These are phyloP conservation scores for Tetradesmus obliquus DNA, from an alignment of 139 green algal genomes.

Conservation along the genomic window DNA sequence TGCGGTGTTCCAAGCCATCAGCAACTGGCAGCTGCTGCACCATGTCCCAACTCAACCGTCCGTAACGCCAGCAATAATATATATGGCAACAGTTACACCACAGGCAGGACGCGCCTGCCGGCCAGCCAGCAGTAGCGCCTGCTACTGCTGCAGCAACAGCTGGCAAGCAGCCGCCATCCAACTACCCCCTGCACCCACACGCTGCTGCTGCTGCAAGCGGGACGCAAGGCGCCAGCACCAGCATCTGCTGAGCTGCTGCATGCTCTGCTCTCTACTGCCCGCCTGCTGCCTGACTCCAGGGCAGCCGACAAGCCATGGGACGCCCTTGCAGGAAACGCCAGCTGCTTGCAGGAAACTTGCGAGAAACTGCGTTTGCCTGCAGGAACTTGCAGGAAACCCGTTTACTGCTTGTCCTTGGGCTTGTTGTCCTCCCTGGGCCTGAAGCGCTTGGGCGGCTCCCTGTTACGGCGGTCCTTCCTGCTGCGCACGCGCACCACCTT, in stretches of 20 bases:
- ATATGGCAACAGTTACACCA: constrained; percentile 1
- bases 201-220: not conserved
- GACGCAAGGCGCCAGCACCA: not conserved
- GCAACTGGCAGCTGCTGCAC: too few species aligned
- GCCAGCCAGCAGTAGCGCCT: not conserved
- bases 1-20: too few species aligned
- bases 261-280: not conserved
- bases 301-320: not conserved
- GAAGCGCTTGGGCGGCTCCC: constrained; percentile 91
- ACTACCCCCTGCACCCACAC: not conserved
- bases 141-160: not conserved
- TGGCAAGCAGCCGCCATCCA: not conserved
- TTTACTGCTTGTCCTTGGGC: constrained; percentile 33
- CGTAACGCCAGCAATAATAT: too few species aligned
- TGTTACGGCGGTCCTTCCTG: constrained; percentile 87
- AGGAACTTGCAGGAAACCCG: too few species aligned
- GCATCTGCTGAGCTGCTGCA: not conserved
- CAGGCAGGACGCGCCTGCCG: not conserved
- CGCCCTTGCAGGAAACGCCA: not conserved
- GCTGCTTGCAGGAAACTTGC: not conserved
- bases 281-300: not conserved
- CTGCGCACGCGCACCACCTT: constrained; percentile 98
- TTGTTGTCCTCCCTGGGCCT: constrained; percentile 48
- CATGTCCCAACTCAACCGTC: too few species aligned
- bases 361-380: not conserved